Base-by-base conservation (phyloP, 2,329 filamentous ascomycete genomes). In the Dothidotthia symphoricarpi region DNA sequence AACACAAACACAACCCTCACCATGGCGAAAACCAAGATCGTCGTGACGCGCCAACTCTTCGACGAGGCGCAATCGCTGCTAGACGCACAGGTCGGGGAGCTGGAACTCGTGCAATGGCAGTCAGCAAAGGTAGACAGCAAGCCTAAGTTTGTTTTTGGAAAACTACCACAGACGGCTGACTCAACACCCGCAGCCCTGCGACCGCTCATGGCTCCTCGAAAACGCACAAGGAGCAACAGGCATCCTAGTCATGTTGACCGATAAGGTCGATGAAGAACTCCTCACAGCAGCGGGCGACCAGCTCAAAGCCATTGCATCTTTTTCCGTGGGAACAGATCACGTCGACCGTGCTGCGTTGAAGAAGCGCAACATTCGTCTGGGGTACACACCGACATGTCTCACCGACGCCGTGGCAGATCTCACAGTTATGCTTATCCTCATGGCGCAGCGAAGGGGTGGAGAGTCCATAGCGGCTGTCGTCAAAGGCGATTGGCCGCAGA, bases 301-400 rank as follows among this genome's bases (percentile, higher is more conserved):
- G 12, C 39, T 63, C 4, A 61, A 57, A 41, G 51, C 43, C 3
- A 50, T 63, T 16, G 55, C 59, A 3, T 61, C 59, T 1, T 61
- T 61, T 40, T 61, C 57, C 7, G 55, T 62, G n/a, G 60, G 59
- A 1, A 61, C 55, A 10, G 57, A 62, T 36, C 57, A 62, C 32
- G 47, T 63, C 6, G 53, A 61, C 33, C 46, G 46, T 3, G 36
- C 39, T 6, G 49, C 51, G 1, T 46, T 62, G 3, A 61, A 58
- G 38, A 44, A 47, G 16, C 53, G 55, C 28, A 45, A 45, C 26
- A 55, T 63, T 19, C 51, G 59, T 0, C 50, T 62, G 3, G 60
- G 59, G 11, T 62, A 62, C 31, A 63, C 59, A 14, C 55, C 57
- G 11, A 59, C 52, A 27, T 56, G 48, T 34, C 50, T 63, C 10